A percentile compares a stretch with the other conserved stretches of the same genome.
phyloP scores from a whole-genome alignment of 1,139 yeast species.

The Yamadazyma siamensis region DNA sequence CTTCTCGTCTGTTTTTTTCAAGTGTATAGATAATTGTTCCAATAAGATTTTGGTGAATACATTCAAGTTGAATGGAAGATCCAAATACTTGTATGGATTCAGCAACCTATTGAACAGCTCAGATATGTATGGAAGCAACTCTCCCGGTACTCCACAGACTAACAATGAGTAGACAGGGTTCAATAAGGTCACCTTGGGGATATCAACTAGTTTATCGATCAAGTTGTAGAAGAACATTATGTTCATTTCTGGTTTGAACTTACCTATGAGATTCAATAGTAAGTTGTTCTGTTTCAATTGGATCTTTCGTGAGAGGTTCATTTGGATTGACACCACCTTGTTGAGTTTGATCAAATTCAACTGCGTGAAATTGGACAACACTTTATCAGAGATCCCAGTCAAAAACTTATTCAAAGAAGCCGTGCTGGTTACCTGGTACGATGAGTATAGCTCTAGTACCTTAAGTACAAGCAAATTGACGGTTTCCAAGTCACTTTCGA shows the following conservation, averaged over 20 bases:
- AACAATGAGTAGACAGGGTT: slow-evolving; percentile 13
- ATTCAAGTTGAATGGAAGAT: slow-evolving; percentile 56
- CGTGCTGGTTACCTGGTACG: slow-evolving; percentile 7
- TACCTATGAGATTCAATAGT: slow-evolving; percentile 56
- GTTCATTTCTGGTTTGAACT: slow-evolving; percentile 26
- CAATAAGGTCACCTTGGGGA: slow-evolving; percentile 9
- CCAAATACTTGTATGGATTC: slow-evolving; percentile 83
- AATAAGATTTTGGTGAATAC: slow-evolving; percentile 63
- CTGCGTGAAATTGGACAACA: slow-evolving; percentile 8
- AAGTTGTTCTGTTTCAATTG: slow-evolving; percentile 39
- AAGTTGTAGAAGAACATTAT: slow-evolving; percentile 27
- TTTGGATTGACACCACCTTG: slow-evolving; percentile 26
- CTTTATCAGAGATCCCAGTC: slow-evolving; percentile 6
- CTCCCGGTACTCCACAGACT: slow-evolving; percentile 7
- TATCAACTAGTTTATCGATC: slow-evolving; percentile 7
- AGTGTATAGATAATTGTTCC: slow-evolving; percentile 55
- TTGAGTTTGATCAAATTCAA: slow-evolving; percentile 11
- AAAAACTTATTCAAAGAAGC: slow-evolving; percentile 8
- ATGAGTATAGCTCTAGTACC: slow-evolving; percentile 8
- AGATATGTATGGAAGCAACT: slow-evolving; percentile 60
- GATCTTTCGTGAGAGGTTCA: slow-evolving; percentile 31
- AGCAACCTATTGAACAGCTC: slow-evolving; percentile 69
- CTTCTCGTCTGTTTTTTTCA: slow-evolving; percentile 10
- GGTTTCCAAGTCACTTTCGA: slow-evolving; percentile 4
- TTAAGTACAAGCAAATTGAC: slow-evolving; percentile 9